Percentiles rank a stretch among this genome's conserved stretches.
These are phyloP conservation scores for Botryotinia calthae DNA, from an alignment of 2,329 filamentous ascomycete species.

Conservation along the genomic window DNA sequence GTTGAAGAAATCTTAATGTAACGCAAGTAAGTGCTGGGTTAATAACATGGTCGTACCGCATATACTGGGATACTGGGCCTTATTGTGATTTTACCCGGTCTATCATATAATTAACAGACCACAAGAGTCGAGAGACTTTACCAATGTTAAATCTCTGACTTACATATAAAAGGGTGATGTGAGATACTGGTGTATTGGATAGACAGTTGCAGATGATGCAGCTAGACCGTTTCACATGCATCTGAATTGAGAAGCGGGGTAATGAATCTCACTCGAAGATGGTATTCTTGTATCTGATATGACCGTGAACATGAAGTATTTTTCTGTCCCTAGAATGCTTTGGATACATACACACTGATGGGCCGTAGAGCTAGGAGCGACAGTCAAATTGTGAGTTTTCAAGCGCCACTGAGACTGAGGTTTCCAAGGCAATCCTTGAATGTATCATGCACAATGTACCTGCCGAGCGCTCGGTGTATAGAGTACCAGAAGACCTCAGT, in stretches of 20 bases:
- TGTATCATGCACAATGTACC: constrained; percentile 12
- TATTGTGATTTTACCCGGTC: not conserved
- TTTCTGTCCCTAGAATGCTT: not conserved
- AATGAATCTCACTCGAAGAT: constrained; percentile 9
- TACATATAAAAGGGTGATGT: constrained; percentile 10
- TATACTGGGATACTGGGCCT: constrained; percentile 18
- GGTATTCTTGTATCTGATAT: constrained; percentile 1
- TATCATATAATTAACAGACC: not conserved
- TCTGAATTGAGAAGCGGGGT: constrained; percentile 13
- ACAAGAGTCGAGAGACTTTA: not conserved
- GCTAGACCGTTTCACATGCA: constrained; percentile 22
- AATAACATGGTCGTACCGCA: constrained; percentile 10
- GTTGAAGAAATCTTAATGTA: constrained; percentile 19
- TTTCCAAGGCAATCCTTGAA: not conserved
- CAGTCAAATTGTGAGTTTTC: not conserved
- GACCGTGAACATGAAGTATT: not conserved
- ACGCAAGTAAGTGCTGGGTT: constrained; percentile 11
- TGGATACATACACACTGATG: not conserved
- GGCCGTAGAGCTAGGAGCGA: not conserved
- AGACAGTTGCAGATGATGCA: constrained; percentile 22
- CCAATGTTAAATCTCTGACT: constrained; percentile 1
- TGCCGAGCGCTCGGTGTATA: constrained; percentile 1
- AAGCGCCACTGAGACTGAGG: not conserved
- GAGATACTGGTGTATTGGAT: constrained; percentile 12
- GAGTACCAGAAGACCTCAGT: constrained; percentile 9